Percentiles rank a stretch among this genome's conserved stretches.
Conservation (phyloP, 768 basidiomycete genomes). For the Cystofilobasidium ferigula region DNA sequence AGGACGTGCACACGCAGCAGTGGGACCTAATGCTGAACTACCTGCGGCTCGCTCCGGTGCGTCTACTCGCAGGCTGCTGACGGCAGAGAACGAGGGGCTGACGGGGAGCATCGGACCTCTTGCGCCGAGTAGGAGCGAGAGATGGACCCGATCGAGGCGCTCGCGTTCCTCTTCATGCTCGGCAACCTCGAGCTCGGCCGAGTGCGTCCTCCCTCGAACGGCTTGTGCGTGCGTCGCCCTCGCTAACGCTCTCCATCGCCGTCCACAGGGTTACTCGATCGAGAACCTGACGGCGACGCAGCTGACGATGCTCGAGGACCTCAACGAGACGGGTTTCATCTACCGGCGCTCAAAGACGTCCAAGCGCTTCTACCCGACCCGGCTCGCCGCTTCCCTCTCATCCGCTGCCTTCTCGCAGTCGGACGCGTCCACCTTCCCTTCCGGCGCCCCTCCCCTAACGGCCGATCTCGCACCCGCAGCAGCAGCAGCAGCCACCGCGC, state of each 20-base stretch:
- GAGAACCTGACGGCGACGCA: constrained; percentile 68
- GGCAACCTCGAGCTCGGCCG: constrained; percentile 90
- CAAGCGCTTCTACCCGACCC: constrained; percentile 81
- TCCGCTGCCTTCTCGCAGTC: constrained; percentile 63
- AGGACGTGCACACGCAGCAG: constrained; percentile 84
- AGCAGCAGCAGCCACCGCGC: constrained; percentile 40
- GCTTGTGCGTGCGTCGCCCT: too few relatives aligned
- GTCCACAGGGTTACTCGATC: constrained; percentile 72
- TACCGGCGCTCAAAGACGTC: constrained; percentile 70
- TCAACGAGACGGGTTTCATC: constrained; percentile 86
- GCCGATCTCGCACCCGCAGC: constrained; percentile 33
- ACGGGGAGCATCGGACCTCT: background rate
- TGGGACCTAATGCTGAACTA: constrained; percentile 93
- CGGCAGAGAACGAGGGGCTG: too few relatives aligned
- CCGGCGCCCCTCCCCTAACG: too few relatives aligned
- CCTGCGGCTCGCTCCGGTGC: constrained; percentile 69
- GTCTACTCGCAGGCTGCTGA: constrained; percentile 25
- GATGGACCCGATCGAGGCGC: constrained; percentile 85
- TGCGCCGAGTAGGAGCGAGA: constrained; percentile 49
- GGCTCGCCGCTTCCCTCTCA: constrained; percentile 84
- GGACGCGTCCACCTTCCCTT: constrained; percentile 44
- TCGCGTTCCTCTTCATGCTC: constrained; percentile 91
- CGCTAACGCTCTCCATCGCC: background rate
- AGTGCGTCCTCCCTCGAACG: constrained; percentile 46
- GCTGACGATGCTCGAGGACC: constrained; percentile 75